A percentile compares a stretch with the other conserved stretches of the same genome.
These are phyloP conservation scores for Patellifolia procumbens DNA, from an alignment of 179 eudicot genomes.

Conservation along the genomic window DNA sequence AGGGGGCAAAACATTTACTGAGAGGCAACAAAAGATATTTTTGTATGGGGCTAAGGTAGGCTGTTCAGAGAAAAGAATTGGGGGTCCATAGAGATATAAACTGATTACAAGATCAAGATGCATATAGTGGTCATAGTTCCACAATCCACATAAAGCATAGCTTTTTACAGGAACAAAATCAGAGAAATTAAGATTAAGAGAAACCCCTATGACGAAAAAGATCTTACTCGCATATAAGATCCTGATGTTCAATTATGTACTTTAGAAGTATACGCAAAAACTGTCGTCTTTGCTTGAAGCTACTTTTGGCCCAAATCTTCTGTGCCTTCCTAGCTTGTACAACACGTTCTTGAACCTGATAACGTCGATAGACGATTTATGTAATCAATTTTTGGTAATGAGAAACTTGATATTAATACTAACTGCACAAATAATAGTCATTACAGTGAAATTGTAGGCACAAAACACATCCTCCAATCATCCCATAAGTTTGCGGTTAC, in stretches of 20 bases:
- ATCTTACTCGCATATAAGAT: constrained; percentile 95
- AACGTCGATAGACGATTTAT: constrained; percentile 13
- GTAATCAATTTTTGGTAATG: neutral
- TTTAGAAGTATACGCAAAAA: constrained; percentile 91
- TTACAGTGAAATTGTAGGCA: neutral
- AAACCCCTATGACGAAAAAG: constrained; percentile 1
- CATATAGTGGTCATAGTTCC: too few species aligned
- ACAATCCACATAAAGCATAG: too few species aligned
- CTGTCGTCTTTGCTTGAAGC: constrained; percentile 96
- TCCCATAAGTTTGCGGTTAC: neutral
- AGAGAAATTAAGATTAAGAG: neutral
- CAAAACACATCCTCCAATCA: neutral
- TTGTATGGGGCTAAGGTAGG: too few species aligned
- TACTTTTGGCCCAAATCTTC: constrained; percentile 80
- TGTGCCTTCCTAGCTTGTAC: constrained; percentile 91
- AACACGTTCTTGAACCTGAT: constrained; percentile 89
- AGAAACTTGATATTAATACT: neutral
- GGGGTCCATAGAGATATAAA: neutral
- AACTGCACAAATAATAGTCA: neutral
- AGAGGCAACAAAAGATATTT: too few species aligned
- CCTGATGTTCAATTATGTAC: constrained; percentile 93
- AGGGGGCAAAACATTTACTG: too few species aligned
- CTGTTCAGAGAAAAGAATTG: too few species aligned
- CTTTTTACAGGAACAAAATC: constrained; percentile 9
- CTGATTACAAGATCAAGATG: neutral